These are phyloP conservation scores for Euphorbia corollata DNA, from an alignment of 441 rosid genomes.

Conservation along the genomic window DNA sequence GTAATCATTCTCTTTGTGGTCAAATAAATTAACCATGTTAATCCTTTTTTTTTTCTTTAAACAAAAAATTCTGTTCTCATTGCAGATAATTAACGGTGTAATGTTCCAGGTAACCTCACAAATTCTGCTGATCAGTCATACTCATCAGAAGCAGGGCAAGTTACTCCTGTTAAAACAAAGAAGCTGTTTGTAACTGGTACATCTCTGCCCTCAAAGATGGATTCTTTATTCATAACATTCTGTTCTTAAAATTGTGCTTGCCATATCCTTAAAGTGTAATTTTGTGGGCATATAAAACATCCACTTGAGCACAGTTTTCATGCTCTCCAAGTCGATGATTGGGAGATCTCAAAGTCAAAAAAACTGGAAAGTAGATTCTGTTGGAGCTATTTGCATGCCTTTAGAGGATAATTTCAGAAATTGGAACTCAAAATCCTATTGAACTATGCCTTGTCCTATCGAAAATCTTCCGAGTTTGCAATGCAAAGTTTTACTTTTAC, in stretches of 20 bases:
- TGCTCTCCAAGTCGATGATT: background rate
- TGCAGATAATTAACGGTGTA: conserved; percentile 6
- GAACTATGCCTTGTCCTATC: background rate
- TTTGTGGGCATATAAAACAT: background rate
- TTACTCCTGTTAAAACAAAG: conserved; percentile 49
- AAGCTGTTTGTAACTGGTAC: conserved; percentile 90
- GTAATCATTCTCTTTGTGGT: background rate
- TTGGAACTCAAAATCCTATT: background rate
- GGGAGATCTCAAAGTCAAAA: background rate
- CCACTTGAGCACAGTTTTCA: background rate
- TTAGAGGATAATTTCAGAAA: background rate
- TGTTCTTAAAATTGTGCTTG: background rate
- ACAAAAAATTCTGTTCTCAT: background rate
- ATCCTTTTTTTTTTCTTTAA: background rate
- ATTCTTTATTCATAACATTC: background rate
- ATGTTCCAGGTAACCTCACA: conserved; percentile 35
- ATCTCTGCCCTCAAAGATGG: conserved; percentile 14
- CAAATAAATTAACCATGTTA: background rate
- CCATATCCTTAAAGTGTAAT: background rate
- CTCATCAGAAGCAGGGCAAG: conserved; percentile 33
- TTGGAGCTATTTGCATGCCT: background rate
- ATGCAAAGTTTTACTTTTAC: background rate
- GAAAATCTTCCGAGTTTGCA: background rate
- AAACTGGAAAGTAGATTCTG: background rate
- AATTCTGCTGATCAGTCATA: conserved; percentile 21